Base-by-base conservation (phyloP, 495 filamentous ascomycete genomes). In the Aspergillus mulundensis region DNA sequence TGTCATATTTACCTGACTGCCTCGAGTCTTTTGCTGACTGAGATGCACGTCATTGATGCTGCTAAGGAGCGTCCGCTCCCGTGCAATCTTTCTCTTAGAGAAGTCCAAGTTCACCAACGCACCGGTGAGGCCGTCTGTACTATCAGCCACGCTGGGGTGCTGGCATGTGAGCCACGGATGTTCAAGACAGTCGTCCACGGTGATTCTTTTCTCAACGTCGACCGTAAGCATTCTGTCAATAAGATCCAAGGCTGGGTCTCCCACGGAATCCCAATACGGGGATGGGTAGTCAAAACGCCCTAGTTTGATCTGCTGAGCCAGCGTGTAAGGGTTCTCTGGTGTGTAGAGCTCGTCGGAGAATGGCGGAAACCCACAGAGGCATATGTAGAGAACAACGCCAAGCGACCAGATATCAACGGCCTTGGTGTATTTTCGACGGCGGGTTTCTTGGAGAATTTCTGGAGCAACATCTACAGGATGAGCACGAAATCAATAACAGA, bases 381-480 rank as follows among this genome's bases (percentile, higher is more conserved):
- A 97, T 61, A 99, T 97, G 70, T 99, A 99, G 19, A 99, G 82
- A n/a, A 97, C 95, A 10, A 99, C 95, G 12, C 95, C 95, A 15
- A 97, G 82, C 0, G 91, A 95, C 95, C 95, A 99, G 49, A 97
- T 79, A 70, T 99, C 95, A 23, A 97, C 95, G 14, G 93, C 92
- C 59, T 90, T 91, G 34, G 90, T 95, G 70, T 99, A 99, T 65
- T 87, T 87, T 45, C 95, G 85, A 45, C 88, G 81, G 56, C 80
- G 83, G 20, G 78, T 81, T 53, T 88, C 86, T 61, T 90, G 84
- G 11, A 99, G 74, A 51, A 99, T 97, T 65, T 99, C 95, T 2
- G 95, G 95, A 0, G 95, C 95, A 59, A 97, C 95, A 69, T 98
- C 89, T 85, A 59, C n/a, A 59, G 34, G 53, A 58, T 70, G 47